Base-by-base conservation (phyloP, 257 asterid species). In the Nicotiana obtusifolia region DNA sequence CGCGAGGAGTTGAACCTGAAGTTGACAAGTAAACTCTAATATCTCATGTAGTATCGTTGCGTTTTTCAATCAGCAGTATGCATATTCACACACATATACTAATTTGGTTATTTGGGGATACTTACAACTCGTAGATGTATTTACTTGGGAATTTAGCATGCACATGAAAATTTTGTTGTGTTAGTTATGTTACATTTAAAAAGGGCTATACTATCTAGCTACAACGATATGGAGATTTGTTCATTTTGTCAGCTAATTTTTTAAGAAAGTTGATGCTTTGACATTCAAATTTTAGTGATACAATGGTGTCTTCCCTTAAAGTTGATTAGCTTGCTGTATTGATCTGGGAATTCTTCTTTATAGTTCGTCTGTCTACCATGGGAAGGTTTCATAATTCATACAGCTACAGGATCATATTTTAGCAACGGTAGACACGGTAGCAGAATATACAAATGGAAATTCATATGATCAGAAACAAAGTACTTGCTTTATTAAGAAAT, bases 1-100 rank as follows among this genome's bases (percentile, higher is more conserved):
- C 95, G 78, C 89, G 97, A 81, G 98, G 97, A 83, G 99, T 91
- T 67, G 98, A 93, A 83, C 99, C 99, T 7, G 93, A 95, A 95
- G 99, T 95, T 81, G 98, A 95, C 95, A 93, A 93, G 98, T 95
- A 75, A 20, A 75, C 79, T 47, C 62, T 75, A 15, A 75, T 47
- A 47, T 75, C 44, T 49, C 57, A 47, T 75, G 9, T 49, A 24
- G 24, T 75, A 49, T 47, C 62, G 24, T 49, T 49, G 79, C 26
- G 24, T 75, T 75, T 47, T 22, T n/a, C 16, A 2, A 0, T 49
- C 26, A 24, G 41, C 44, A 75, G 11, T 75, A 24, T 49, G 5
- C 44, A 47, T 75, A 49, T 4, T 75, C 24, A 10, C 79, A 49
- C 62, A 11, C 26, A 13, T 20, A 49, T 75, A 49, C 49, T 41